These are phyloP conservation scores for Tuber microsphaerosporum DNA, from an alignment of 495 filamentous ascomycete genomes.

Conservation along the genomic window DNA sequence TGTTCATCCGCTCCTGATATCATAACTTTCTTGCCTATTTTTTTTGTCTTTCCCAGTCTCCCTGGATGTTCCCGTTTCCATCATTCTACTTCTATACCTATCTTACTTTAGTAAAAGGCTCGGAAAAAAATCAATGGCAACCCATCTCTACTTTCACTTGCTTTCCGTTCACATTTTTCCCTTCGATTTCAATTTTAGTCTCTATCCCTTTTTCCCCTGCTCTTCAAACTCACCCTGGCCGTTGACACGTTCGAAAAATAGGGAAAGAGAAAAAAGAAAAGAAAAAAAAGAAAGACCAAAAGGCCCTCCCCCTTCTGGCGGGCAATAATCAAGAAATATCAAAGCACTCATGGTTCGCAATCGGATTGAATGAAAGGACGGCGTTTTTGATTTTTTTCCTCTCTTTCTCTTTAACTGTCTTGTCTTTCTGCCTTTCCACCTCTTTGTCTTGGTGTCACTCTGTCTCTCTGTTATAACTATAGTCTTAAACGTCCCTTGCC, in stretches of 20 bases:
- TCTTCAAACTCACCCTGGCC: background rate
- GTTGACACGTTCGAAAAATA: background rate
- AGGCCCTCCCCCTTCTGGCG: background rate
- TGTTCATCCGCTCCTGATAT: background rate
- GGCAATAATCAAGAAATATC: conserved; percentile 18
- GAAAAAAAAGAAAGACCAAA: background rate
- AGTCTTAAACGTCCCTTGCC: conserved; percentile 15
- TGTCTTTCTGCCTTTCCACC: background rate
- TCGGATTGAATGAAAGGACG: conserved; percentile 23
- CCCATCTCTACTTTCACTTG: background rate
- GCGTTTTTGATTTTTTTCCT: conserved; percentile 28
- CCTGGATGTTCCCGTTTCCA: background rate
- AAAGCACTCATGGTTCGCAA: conserved; percentile 24
- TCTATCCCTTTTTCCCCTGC: background rate
- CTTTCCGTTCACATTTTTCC: background rate
- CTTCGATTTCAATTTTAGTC: background rate
- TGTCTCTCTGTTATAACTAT: conserved; percentile 15
- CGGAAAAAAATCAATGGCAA: conserved; percentile 13
- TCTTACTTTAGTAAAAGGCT: background rate
- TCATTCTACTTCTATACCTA: background rate
- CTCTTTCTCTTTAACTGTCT: conserved; percentile 3
- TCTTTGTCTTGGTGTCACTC: background rate
- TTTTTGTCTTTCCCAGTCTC: background rate
- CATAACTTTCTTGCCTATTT: background rate
- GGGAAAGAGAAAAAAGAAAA: background rate